Evolutionary conservation across 1,139 yeast genomes (phyloP).

Genomic region (Scheffersomyces cryptocercus): DNA sequence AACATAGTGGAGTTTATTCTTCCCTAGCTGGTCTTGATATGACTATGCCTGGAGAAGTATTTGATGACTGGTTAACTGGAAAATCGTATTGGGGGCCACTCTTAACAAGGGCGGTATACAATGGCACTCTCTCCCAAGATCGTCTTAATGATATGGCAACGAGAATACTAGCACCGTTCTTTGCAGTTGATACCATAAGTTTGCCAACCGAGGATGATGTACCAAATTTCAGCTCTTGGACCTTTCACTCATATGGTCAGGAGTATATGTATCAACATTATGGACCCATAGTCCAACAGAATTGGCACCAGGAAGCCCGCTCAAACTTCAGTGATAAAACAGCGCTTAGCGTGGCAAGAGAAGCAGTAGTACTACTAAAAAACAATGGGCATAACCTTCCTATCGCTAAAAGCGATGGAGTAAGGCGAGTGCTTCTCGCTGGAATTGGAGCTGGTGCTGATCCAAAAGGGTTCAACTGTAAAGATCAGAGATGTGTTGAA

Average conservation of each 20-base stretch:
- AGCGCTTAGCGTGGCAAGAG: conserved; percentile 57
- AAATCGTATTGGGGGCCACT: conserved; percentile 61
- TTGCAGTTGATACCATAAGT: conserved; percentile 35
- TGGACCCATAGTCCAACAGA: conserved; percentile 55
- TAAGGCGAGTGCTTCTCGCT: conserved; percentile 44
- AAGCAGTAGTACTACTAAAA: conserved; percentile 56
- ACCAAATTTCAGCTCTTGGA: conserved; percentile 65
- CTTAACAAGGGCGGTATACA: conserved; percentile 55
- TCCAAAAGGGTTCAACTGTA: conserved; percentile 50
- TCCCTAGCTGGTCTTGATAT: conserved; percentile 64
- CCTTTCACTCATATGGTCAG: conserved; percentile 54
- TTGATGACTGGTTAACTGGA: conserved; percentile 55
- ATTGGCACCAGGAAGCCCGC: conserved; percentile 57
- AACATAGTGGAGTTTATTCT: conserved; percentile 57
- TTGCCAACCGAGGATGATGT: conserved; percentile 41
- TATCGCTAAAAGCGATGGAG: conserved; percentile 41
- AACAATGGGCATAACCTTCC: conserved; percentile 55
- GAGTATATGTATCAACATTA: conserved; percentile 52
- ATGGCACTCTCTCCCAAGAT: conserved; percentile 55
- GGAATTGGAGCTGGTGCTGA: conserved; percentile 52
- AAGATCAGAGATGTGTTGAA: conserved; percentile 42
- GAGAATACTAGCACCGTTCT: conserved; percentile 60
- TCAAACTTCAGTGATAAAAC: conserved; percentile 49
- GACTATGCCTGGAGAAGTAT: conserved; percentile 67
- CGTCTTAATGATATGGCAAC: conserved; percentile 65